phyloP scores from a whole-genome alignment of 192 early-diverging fungal genomes.

The Coemansia sp. region DNA sequence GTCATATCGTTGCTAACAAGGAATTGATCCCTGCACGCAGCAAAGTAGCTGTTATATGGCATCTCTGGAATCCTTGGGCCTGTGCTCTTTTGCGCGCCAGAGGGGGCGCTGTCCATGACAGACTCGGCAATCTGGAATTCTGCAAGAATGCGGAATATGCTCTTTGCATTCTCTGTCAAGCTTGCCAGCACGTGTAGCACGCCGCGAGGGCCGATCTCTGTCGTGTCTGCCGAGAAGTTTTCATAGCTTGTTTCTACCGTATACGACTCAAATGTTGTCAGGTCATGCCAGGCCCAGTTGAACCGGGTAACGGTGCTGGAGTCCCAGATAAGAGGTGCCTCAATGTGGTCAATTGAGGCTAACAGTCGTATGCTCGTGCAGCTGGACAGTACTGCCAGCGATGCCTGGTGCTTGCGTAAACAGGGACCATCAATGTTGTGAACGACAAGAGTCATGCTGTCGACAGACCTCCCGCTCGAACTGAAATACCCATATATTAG shows the following conservation, averaged over 20 bases:
- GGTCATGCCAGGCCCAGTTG: constrained; percentile 90
- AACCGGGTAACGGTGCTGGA: constrained; percentile 63
- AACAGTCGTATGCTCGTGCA: constrained; percentile 70
- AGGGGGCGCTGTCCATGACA: constrained; percentile 23
- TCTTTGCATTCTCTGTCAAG: constrained; percentile 80
- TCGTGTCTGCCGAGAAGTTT: constrained; percentile 62
- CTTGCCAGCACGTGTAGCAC: constrained; percentile 79
- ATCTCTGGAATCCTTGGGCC: constrained; percentile 53
- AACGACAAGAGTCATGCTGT: constrained; percentile 71
- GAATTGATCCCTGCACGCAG: constrained; percentile 77
- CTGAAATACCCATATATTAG: constrained; percentile 67
- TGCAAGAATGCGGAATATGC: constrained; percentile 82
- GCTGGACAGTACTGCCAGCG: constrained; percentile 68
- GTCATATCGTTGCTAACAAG: constrained; percentile 78
- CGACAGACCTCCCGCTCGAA: constrained; percentile 44
- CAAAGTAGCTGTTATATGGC: constrained; percentile 67
- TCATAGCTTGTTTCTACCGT: constrained; percentile 82
- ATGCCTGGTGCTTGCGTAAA: constrained; percentile 71
- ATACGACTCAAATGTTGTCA: constrained; percentile 83
- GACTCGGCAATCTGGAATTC: constrained; percentile 72
- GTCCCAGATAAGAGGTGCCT: constrained; percentile 89
- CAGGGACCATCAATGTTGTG: constrained; percentile 87
- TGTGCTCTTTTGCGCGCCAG: constrained; percentile 28
- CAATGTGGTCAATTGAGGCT: constrained; percentile 89
- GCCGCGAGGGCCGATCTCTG: constrained; percentile 64